Percentiles rank a stretch among this genome's conserved stretches.
Evolutionary conservation across 1,284 basidiomycete species (phyloP).

Genomic region (Coriolopsis trogii): DNA sequence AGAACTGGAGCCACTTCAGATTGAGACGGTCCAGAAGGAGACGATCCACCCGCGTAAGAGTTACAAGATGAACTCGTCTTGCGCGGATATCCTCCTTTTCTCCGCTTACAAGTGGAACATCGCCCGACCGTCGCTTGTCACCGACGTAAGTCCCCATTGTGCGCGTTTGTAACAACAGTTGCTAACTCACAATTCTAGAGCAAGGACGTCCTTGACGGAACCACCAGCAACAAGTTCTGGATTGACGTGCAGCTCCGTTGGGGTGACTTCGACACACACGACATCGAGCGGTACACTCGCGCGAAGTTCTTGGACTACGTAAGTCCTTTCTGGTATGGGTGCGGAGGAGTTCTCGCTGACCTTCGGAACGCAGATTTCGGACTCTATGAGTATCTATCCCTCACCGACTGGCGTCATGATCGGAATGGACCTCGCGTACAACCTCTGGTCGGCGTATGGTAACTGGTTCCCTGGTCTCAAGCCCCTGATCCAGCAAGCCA

Average conservation of each 20-base stretch:
- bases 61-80: conserved; percentile 99
- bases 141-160: conserved; percentile 65
- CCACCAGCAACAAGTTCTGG: conserved; percentile 99
- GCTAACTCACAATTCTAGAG: conserved; percentile 46
- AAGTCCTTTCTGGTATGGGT: conserved; percentile 26
- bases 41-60: conserved; percentile 99
- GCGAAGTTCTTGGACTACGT: conserved; percentile 98
- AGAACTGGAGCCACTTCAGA: conserved; percentile 96
- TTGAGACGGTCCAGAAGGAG: conserved; percentile 99
- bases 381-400: conserved; percentile 97
- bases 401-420: conserved; percentile 99
- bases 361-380: conserved; percentile 65
- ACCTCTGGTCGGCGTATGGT: conserved; percentile 98
- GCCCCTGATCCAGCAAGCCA: conserved; percentile 96
- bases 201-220: conserved; percentile 96
- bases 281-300: conserved; percentile 96
- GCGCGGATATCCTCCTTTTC: conserved; percentile 96
- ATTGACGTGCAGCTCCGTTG: conserved; percentile 97
- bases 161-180: conserved; percentile 2
- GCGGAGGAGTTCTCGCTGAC: background rate
- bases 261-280: conserved; percentile 99
- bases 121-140: conserved; percentile 92
- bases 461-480: conserved; percentile 99
- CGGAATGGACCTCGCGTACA: conserved; percentile 98
- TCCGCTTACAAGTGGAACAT: conserved; percentile 99